Base-by-base conservation (phyloP, 1,284 basidiomycete species). In the Lignosus rhinocerotis region DNA sequence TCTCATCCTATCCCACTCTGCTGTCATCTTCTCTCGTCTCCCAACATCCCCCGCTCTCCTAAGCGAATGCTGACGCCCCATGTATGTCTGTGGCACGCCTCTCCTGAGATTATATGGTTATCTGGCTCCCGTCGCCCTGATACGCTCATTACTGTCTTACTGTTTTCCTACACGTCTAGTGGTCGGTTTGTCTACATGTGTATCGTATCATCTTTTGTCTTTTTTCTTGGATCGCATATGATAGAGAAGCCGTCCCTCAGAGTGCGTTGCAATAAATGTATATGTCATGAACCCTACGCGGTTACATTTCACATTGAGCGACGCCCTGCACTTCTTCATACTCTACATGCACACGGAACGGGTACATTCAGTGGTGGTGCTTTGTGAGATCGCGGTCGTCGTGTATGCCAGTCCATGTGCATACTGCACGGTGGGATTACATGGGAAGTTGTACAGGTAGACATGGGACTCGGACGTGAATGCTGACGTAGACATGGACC, bases 101-200 rank as follows among this genome's bases (percentile, higher is more conserved):
- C n/a, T 14, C 36, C 36, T 46, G 33, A 49, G 52, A 58, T 61
- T 50, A 58, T 44, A 38, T 44, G 43, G 14, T 30, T 43, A 43
- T 43, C 31, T 31, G 31, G 46, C 31, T 12, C 49, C 45, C 41
- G 44, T 52, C n/a, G 51, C 46, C 50, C 32, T 61, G 53, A 51
- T 59, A 56, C 60, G 53, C 60, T 62, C 60, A 51, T 59, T 62
- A 19, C 55, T 17, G 41, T 17, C 41, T 16, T 19, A 43, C 41
- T 43, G 41, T 45, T 2, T n/a, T 30, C 14, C 12, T 44, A 44
- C 21, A 19, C 44, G 55, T 59, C 58, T 59, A 52, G 50, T 21
- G 25, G 38, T 11, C 21, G 43, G 6, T 2, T 30, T 25, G 21
- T 58, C 53, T 43, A 41, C 53, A 51, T 33, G 53, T 55, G 58